Evolutionary conservation across 2,329 filamentous ascomycete species (phyloP), one percentile per base, ranked within the genome.

Genomic region (Talaromyces sp.): DNA sequence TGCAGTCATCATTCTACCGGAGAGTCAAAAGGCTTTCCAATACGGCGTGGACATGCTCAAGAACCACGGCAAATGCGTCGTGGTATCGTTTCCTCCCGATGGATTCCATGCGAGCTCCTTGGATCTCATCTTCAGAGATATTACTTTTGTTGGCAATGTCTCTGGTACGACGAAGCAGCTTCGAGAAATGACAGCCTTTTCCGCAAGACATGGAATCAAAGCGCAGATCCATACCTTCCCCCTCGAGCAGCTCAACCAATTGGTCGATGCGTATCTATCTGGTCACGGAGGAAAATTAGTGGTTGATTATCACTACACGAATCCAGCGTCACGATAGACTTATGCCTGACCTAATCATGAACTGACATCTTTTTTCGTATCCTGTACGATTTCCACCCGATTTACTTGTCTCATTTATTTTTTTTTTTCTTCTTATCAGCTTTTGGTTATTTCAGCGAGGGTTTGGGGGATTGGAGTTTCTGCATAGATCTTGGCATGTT

Each of bases 1-100:
- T 67, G 77, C 79, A 1, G 77, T 80, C 21, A 74, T 82, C 40
- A 75, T 82, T 14, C 68, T 83, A 28, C 79, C 80, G 0, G 81
- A 66, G 50, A 62, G 62, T 25, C 64, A 66, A 58, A 25, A 46
- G 31, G 64, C 56, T 21, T 60, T 66, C n/a, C 62, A 66, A 28
- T 63, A 64, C 23, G 64, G 63, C 9, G 60, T 66, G 18, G 56
- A 65, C 16, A 48, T 64, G 63, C 63, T 65, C 18, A 62, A 60
- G 23, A 66, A 63, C 33, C 79, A 81, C 59, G 79, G 79, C 0
- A 77, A 69, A 23, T 81, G 79, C 63, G 75, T 82, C 4, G 68
- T 80, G 0, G 79, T 82, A 1, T 81, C 78, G 0, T 82, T 82
- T 67, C 79, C 79, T 0, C 75, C 78, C 44, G 61, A 65, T 35